A percentile compares a stretch with the other conserved stretches of the same genome.
These are phyloP conservation scores for Sanguinoderma infundibulare DNA, from an alignment of 1,284 basidiomycete genomes.

Conservation along the genomic window DNA sequence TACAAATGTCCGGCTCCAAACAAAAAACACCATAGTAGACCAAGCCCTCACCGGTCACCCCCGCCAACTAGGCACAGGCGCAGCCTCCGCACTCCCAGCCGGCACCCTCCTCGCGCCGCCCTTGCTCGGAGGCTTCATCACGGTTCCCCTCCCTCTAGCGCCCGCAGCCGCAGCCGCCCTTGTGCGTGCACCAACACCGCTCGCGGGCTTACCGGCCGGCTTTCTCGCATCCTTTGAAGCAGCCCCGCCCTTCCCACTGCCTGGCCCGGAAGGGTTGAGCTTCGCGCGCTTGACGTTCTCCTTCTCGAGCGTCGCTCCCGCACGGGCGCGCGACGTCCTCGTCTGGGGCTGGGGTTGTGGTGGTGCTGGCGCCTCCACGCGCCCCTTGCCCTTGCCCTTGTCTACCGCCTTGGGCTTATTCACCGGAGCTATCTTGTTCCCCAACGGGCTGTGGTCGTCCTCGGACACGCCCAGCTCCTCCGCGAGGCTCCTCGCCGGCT, in stretches of 20 bases:
- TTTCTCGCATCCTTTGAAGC: conserved; percentile 1
- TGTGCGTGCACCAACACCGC: not conserved
- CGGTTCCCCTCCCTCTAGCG: not conserved
- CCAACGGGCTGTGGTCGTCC: conserved; percentile 31
- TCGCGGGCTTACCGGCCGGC: not conserved
- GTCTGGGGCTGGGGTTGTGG: not conserved
- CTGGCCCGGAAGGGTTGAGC: conserved; percentile 11
- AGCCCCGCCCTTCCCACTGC: not conserved
- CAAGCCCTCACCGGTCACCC: conserved; percentile 18
- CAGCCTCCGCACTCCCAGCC: conserved; percentile 61
- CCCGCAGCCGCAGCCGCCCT: not conserved
- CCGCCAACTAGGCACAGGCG: conserved; percentile 41
- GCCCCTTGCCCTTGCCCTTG: conserved; percentile 48
- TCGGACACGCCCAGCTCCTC: conserved; percentile 34
- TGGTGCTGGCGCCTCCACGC: conserved; percentile 10
- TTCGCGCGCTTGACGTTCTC: conserved; percentile 33
- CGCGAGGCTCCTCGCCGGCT: conserved; percentile 31
- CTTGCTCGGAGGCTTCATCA: conserved; percentile 23
- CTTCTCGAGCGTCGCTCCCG: conserved; percentile 28
- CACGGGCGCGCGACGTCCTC: conserved; percentile 16
- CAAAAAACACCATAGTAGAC: no score
- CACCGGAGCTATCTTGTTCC: conserved; percentile 15
- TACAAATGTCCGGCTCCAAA: not conserved
- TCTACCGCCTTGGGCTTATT: conserved; percentile 21
- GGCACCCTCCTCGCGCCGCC: conserved; percentile 60